Percentiles rank a stretch among this genome's conserved stretches.
Evolutionary conservation across 805 yeast genomes (phyloP).

Genomic region (Pichia rugopelliculosa): DNA sequence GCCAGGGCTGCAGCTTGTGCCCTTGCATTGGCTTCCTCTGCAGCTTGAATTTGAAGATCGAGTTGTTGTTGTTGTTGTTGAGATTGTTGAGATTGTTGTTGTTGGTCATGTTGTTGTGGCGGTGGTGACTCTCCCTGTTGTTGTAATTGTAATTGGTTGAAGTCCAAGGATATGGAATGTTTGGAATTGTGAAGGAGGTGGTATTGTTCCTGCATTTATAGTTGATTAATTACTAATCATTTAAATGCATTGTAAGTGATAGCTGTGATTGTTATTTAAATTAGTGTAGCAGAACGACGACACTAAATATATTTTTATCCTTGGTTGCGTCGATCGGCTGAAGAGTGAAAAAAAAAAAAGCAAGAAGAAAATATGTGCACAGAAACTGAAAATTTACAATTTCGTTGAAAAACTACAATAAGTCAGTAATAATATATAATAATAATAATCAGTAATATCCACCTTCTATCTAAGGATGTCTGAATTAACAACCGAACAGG

Average conservation of each 20-base stretch:
- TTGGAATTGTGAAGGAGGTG: constrained; percentile 12
- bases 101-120: not conserved
- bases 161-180: constrained; percentile 9
- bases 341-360: no score
- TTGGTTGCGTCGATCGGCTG: no score
- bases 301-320: no score
- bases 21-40: not conserved
- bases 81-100: constrained; percentile 3
- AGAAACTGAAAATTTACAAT: no score
- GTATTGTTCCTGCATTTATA: constrained; percentile 7
- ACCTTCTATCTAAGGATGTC: no score
- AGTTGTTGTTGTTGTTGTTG: constrained; percentile 2
- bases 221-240: not conserved
- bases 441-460: no score
- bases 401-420: not conserved
- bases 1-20: not conserved
- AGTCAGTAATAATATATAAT: no score
- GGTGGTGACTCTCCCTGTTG: not conserved
- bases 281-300: no score
- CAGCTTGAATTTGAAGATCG: not conserved
- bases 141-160: constrained; percentile 9
- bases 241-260: no score
- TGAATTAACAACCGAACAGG: constrained; percentile 16
- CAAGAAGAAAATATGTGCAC: no score
- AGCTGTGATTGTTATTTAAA: no score